Evolutionary conservation across 176 grass and related monocot genomes (phyloP), one percentile per base, ranked within the genome.

Genomic region (Olyra latifolia): DNA sequence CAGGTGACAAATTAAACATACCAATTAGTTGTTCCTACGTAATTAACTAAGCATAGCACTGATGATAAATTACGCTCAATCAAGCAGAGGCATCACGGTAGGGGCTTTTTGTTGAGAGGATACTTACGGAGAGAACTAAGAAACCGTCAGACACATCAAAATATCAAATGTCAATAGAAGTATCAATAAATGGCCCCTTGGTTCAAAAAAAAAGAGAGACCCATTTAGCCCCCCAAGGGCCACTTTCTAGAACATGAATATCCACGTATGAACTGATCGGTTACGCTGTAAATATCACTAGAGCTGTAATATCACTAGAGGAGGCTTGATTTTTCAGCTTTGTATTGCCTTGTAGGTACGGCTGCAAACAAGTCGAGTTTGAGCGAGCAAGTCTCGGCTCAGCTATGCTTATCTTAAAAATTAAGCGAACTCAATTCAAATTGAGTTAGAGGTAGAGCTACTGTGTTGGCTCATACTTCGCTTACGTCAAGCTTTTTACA

Each of bases 191-290:
- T 35, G 32, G 5, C 1, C 32, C 32, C 32, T 35, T 35, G 32
- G 32, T 35, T 35, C 32, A 35, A 35, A 35, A 35, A 35, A 4
- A 35, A 4, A 35, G 32, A 35, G 32, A 35, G 39, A 23, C 60
- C 71, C 48, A 0, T 81, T 66, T 40, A 77, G 5, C 75, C n/a
- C 24, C 50, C 15, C 42, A 81, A 52, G 11, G 52, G 71, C n/a
- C 70, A 81, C 25, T n/a, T 75, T 59, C 40, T 68, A 75, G 4
- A 58, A 35, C 39, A 85, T 19, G 32, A 54, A 66, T 75, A 29
- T n/a, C 30, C 30, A 11, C 24, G 22, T n/a, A 72, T 13, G 8
- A 71, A 62, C 10, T 14, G 5, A 32, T 32, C 23, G 32, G 25
- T 29, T 62, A 49, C 19, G 3, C 27, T 65, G 44, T 50, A 78